Conservation (phyloP, 2,329 filamentous ascomycete genomes). For the Fusarium brevicatenulatum region DNA sequence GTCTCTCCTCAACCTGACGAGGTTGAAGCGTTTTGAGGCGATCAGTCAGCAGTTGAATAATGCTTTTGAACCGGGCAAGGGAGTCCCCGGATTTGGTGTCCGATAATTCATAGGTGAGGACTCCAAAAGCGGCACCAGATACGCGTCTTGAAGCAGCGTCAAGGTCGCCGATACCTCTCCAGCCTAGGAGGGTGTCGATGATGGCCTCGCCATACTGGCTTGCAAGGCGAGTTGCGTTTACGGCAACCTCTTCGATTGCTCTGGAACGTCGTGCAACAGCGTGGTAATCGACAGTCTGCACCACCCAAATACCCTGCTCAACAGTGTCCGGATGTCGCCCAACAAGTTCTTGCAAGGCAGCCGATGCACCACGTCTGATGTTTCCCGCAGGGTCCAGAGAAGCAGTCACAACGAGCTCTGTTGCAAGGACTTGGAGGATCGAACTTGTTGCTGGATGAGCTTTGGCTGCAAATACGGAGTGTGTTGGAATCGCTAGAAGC, state of each 20-base stretch:
- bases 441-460: constrained; percentile 52
- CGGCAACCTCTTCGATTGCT: constrained; percentile 81
- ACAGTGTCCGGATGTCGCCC: constrained; percentile 91
- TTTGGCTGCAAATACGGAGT: constrained; percentile 56
- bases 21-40: constrained; percentile 57
- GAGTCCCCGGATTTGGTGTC: constrained; percentile 27
- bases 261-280: constrained; percentile 87
- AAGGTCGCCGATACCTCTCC: constrained; percentile 87
- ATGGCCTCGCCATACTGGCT: constrained; percentile 76
- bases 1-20: constrained; percentile 74
- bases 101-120: constrained; percentile 58
- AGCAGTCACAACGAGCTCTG: constrained; percentile 82
- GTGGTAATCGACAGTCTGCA: constrained; percentile 93
- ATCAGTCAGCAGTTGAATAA: constrained; percentile 55
- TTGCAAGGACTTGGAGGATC: constrained; percentile 81
- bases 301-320: constrained; percentile 81
- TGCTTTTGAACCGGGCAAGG: constrained; percentile 46
- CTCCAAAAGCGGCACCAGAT: constrained; percentile 76
- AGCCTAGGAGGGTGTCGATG: constrained; percentile 76
- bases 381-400: constrained; percentile 92
- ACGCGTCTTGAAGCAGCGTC: constrained; percentile 78
- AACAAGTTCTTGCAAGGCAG: constrained; percentile 92
- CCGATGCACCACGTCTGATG: constrained; percentile 90
- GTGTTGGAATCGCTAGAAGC: constrained; percentile 69
- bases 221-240: constrained; percentile 73